Evolutionary conservation across 345 rosid species (phyloP).

Genomic region (Eucalyptus sp.): DNA sequence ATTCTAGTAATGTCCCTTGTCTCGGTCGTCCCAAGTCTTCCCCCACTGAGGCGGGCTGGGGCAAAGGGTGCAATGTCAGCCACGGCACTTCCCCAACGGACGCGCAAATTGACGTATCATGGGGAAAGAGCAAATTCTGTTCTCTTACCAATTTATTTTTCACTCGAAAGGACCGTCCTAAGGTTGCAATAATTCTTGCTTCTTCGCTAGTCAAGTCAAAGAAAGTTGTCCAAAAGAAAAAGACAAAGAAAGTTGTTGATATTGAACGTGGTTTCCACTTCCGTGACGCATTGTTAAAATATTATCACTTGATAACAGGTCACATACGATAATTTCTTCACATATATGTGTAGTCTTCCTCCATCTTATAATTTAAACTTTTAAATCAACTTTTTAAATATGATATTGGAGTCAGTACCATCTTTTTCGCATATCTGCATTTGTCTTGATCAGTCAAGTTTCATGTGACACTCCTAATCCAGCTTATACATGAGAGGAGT

Average conservation of each 20-base stretch:
- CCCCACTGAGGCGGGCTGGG: background rate
- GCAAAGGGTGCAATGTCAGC: background rate
- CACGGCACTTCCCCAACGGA: background rate
- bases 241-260: background rate
- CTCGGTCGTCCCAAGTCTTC: background rate
- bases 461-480: background rate
- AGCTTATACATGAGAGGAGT: background rate
- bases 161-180: background rate
- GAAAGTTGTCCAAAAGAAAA: background rate
- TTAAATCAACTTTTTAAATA: fast-evolving
- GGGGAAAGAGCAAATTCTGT: background rate
- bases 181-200: background rate
- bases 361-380: background rate
- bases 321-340: background rate
- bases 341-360: fast-evolving
- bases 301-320: background rate
- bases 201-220: background rate
- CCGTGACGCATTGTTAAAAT: background rate
- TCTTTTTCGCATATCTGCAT: fast-evolving
- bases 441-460: fast-evolving
- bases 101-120: background rate
- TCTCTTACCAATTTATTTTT: background rate
- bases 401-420: fast-evolving
- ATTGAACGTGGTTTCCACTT: background rate
- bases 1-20: background rate